phyloP scores from a whole-genome alignment of 768 basidiomycete species.

The Tubosaeta sp. region DNA sequence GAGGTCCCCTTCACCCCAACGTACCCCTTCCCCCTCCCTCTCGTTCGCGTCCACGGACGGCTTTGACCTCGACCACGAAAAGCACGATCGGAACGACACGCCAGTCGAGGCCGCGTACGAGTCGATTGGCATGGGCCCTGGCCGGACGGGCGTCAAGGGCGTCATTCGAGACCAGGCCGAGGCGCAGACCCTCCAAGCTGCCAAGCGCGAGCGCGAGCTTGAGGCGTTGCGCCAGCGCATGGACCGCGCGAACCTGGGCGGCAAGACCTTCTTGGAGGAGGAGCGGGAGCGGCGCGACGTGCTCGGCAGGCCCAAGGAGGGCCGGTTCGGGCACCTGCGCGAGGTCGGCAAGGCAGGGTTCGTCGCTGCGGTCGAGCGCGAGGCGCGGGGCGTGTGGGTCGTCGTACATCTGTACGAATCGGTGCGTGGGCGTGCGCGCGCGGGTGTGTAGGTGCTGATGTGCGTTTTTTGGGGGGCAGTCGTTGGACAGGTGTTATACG shows the following conservation, averaged over 20 bases:
- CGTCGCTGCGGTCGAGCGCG: constrained; percentile 69
- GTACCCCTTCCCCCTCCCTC: constrained; percentile 51
- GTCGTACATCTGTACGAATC: constrained; percentile 84
- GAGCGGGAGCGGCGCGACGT: constrained; percentile 52
- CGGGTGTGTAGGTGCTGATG: constrained; percentile 1
- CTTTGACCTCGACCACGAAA: constrained; percentile 47
- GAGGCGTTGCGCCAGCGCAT: constrained; percentile 51
- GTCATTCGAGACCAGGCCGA: constrained; percentile 81
- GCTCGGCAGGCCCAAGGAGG: constrained; percentile 47
- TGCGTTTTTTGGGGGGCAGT: constrained; percentile 37
- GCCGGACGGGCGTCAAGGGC: constrained; percentile 84
- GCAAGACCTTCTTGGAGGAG: constrained; percentile 75
- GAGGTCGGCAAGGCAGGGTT: constrained; percentile 76
- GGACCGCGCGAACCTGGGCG: constrained; percentile 63
- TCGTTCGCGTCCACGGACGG: constrained; percentile 24
- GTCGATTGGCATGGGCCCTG: constrained; percentile 81
- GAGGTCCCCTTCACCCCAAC: constrained; percentile 58
- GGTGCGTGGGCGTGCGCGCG: constrained; percentile 32
- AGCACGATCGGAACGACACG: constrained; percentile 40
- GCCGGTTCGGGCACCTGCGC: constrained; percentile 71
- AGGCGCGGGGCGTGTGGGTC: constrained; percentile 68
- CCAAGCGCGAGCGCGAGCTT: constrained; percentile 48
- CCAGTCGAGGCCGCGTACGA: constrained; percentile 34
- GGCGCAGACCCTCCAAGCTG: constrained; percentile 52
- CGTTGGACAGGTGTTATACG: constrained; percentile 66